Conservation (phyloP, 2,329 filamentous ascomycete genomes). For the Penicillium sp. region DNA sequence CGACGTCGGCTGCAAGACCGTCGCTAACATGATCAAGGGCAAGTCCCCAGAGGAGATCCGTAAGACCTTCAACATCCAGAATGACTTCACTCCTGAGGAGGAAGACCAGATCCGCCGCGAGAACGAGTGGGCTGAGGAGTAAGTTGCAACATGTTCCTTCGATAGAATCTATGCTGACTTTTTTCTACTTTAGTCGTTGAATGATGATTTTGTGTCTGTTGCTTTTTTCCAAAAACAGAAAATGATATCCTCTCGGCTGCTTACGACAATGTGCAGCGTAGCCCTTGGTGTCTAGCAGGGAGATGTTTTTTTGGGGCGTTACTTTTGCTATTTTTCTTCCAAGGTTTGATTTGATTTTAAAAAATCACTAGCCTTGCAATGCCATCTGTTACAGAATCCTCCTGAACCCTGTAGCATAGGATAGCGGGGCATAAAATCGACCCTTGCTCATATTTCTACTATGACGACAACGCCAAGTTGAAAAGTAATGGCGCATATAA, state of each 20-base stretch:
- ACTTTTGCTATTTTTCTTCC: neutral
- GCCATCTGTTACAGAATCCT: neutral
- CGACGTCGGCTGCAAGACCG: conserved; percentile 98
- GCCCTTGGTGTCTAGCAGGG: neutral
- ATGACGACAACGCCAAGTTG: neutral
- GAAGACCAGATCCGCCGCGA: conserved; percentile 94
- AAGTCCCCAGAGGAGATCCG: conserved; percentile 99
- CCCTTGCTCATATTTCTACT: neutral
- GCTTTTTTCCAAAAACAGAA: neutral
- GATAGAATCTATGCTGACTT: conserved; percentile 7
- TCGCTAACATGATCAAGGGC: conserved; percentile 99
- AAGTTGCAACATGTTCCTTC: conserved; percentile 26
- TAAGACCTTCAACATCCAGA: conserved; percentile 99
- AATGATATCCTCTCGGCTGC: conserved; percentile 3
- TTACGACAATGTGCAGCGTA: conserved; percentile 1
- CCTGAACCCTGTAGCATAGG: neutral
- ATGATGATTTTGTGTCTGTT: neutral
- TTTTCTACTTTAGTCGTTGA: conserved; percentile 50
- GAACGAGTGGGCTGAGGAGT: conserved; percentile 89
- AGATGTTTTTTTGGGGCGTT: conserved; percentile 1
- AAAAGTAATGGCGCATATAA: neutral
- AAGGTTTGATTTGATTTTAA: neutral
- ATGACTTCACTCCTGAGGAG: conserved; percentile 98
- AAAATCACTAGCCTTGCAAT: neutral
- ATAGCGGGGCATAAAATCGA: neutral